phyloP scores from a whole-genome alignment of 2,329 filamentous ascomycete genomes.

The Monascus ruber region DNA sequence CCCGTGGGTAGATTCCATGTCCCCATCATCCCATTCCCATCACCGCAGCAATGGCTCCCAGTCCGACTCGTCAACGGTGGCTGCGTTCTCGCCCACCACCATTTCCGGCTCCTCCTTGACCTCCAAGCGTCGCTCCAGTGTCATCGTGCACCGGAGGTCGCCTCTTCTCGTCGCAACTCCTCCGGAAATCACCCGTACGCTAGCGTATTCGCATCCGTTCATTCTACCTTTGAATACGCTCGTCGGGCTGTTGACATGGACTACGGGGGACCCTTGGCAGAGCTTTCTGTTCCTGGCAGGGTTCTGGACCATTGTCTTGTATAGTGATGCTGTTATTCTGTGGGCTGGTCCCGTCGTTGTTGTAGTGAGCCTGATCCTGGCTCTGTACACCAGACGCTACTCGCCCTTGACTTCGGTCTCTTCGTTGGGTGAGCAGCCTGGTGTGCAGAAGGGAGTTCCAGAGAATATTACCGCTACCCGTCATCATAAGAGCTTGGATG shows the following conservation, averaged over 20 bases:
- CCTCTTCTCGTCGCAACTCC: slow-evolving; percentile 86
- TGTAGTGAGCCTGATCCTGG: slow-evolving; percentile 66
- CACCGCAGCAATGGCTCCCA: slow-evolving; percentile 21
- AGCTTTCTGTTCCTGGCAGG: slow-evolving; percentile 77
- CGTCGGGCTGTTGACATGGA: slow-evolving; percentile 83
- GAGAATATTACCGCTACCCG: slow-evolving; percentile 55
- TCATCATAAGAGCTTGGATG: slow-evolving; percentile 88
- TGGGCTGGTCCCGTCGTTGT: slow-evolving; percentile 74
- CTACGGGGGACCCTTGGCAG: slow-evolving; percentile 86
- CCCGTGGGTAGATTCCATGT: slow-evolving; percentile 46
- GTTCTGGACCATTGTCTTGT: slow-evolving; percentile 80
- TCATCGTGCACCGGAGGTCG: slow-evolving; percentile 94
- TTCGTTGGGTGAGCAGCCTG: slow-evolving; percentile 56
- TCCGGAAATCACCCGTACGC: slow-evolving; percentile 81
- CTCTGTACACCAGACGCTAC: slow-evolving; percentile 86
- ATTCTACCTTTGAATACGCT: slow-evolving; percentile 78
- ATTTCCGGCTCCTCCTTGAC: slow-evolving; percentile 57
- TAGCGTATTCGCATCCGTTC: slow-evolving; percentile 94
- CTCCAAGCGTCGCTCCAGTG: slow-evolving; percentile 71
- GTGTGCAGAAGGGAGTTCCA: slow-evolving; percentile 36
- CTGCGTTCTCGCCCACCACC: slow-evolving; percentile 78
- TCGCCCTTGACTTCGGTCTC: slow-evolving; percentile 81
- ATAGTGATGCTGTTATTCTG: slow-evolving; percentile 72
- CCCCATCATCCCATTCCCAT: slow-evolving; percentile 29
- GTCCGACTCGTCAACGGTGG: slow-evolving; percentile 56